Conservation (phyloP, 768 basidiomycete genomes). For the Termitomyces bulborhizus region DNA sequence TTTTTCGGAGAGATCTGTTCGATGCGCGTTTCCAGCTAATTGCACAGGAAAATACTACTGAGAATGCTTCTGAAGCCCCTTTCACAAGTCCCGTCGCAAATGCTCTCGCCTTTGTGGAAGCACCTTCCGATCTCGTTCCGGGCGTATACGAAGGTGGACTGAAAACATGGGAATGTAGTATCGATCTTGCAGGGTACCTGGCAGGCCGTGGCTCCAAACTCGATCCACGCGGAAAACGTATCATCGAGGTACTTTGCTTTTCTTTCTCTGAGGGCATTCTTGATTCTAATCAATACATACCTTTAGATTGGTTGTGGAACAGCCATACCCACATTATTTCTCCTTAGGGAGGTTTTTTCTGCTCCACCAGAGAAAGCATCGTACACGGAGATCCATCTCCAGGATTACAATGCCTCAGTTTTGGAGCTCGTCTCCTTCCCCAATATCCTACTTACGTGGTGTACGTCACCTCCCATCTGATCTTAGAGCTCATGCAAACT, state of each 20-base stretch:
- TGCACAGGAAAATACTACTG: constrained; percentile 35
- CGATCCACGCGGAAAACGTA: constrained; percentile 38
- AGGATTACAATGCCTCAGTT: constrained; percentile 88
- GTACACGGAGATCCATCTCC: constrained; percentile 61
- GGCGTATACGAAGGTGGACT: constrained; percentile 94
- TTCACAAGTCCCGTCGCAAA: not conserved
- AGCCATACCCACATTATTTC: constrained; percentile 71
- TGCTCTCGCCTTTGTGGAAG: constrained; percentile 60
- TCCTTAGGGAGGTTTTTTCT: constrained; percentile 59
- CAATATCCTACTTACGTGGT: constrained; percentile 77
- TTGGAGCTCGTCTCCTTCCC: constrained; percentile 75
- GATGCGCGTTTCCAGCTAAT: constrained; percentile 96
- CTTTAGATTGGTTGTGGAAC: constrained; percentile 89
- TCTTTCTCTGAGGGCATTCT: too few relatives aligned
- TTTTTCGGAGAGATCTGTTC: constrained; percentile 84
- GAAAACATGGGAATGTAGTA: constrained; percentile 96
- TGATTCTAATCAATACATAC: not conserved
- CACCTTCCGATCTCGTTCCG: constrained; percentile 85
- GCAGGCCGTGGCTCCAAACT: constrained; percentile 23
- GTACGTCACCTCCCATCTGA: constrained; percentile 36
- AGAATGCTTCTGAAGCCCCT: not conserved
- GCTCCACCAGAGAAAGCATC: constrained; percentile 2
- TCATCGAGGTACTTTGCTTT: constrained; percentile 59
- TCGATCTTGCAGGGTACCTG: constrained; percentile 76
- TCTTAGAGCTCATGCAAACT: not conserved